phyloP scores from a whole-genome alignment of 257 asterid genomes.

The Solanum piurae region DNA sequence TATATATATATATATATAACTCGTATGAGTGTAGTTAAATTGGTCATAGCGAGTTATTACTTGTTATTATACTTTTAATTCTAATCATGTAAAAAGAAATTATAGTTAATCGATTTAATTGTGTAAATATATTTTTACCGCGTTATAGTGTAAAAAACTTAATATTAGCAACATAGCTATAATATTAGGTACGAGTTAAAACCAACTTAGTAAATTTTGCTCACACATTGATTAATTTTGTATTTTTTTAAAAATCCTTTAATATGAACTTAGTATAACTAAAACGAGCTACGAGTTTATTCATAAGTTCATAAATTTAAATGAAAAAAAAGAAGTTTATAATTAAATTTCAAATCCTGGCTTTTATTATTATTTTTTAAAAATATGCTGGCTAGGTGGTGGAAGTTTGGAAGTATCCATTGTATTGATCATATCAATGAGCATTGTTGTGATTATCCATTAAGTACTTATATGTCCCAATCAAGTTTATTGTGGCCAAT shows the following conservation, averaged over 20 bases:
- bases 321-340: neutral
- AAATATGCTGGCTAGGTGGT: neutral
- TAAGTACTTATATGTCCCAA: neutral
- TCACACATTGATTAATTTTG: neutral
- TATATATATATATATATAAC: too few species aligned
- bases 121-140: neutral
- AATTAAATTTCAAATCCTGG: neutral
- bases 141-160: neutral
- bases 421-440: neutral
- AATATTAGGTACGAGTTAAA: neutral
- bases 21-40: neutral
- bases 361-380: neutral
- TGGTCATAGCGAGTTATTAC: neutral
- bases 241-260: neutral
- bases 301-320: too few species aligned
- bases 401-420: neutral
- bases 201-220: neutral
- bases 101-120: neutral
- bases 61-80: neutral
- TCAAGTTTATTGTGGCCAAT: neutral
- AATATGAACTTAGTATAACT: neutral
- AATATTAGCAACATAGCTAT: neutral
- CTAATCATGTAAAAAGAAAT: neutral
- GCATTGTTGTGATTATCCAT: neutral
- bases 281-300: neutral